Evolutionary conservation across 2,329 filamentous ascomycete species (phyloP), one percentile per base, ranked within the genome.

Genomic region (Spiromastix sp.): DNA sequence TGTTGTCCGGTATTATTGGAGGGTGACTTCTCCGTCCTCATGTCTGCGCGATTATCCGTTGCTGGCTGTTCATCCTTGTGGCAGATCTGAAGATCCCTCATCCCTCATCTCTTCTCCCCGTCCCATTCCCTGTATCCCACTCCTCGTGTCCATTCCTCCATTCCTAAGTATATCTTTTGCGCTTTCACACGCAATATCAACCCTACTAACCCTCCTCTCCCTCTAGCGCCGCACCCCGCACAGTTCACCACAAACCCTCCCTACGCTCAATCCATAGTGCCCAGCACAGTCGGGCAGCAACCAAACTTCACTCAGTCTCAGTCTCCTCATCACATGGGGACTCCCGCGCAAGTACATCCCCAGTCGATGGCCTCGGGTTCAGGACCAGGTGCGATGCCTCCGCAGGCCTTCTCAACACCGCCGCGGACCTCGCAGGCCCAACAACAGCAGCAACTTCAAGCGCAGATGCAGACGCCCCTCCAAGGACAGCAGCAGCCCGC

Each of bases 381-480:
- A n/a, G n/a, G n/a, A n/a, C n/a, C n/a, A n/a, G 21, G 21, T 7
- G 22, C 36, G 2, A 21, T 39, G 16, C 16, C 39, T 10, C 28
- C 36, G 4, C 26, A 37, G 6, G 42, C 36, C 12, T 46, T 39
- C 21, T 38, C 44, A 11, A 43, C 38, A 10, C 42, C 40, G 10
- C 39, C 37, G 10, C 40, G 39, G 3, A 30, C 39, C 2, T 25
- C 38, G 4, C 37, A 34, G 16, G 15, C 33, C 9, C 4, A 10
- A 17, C 26, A 19, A n/a, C 16, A 33, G 5, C 32, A 16, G 8
- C 21, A 17, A 26, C 31, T 17, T 7, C 19, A 24, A 11, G 10
- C 20, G 9, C 32, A 34, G 21, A 15, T 20, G 5, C 30, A 32
- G 11, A 17, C 18, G n/a, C 30, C 9, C 11, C 20, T 15, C 12